A percentile compares a stretch with the other conserved stretches of the same genome.
phyloP scores from a whole-genome alignment of 192 early-diverging fungal species.

The Obelidium mucronatum region DNA sequence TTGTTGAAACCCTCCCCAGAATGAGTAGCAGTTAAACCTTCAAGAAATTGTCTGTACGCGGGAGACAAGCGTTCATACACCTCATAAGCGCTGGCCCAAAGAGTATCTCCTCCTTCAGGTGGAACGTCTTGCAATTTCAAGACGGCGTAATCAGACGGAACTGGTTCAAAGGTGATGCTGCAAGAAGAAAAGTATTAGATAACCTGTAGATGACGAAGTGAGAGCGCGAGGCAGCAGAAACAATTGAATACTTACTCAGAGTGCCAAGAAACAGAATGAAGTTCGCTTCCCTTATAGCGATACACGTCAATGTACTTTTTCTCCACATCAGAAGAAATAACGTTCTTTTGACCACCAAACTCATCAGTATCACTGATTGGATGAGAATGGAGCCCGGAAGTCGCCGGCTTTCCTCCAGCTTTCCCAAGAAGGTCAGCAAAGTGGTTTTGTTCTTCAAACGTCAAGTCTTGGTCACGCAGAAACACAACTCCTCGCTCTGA shows the following conservation, averaged over 20 bases:
- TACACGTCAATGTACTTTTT: not conserved
- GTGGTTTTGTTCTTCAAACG: constrained; percentile 60
- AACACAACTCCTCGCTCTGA: constrained; percentile 74
- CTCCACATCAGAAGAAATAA: constrained; percentile 19
- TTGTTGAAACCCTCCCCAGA: constrained; percentile 36
- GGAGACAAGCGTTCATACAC: constrained; percentile 54
- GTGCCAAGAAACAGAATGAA: constrained; percentile 21
- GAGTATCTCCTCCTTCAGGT: constrained; percentile 36
- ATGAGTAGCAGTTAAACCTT: constrained; percentile 67
- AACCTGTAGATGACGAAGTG: not conserved
- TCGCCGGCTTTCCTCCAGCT: constrained; percentile 15
- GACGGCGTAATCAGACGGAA: constrained; percentile 31
- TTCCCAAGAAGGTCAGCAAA: constrained; percentile 36
- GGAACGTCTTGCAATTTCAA: constrained; percentile 26
- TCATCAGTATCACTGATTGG: constrained; percentile 18
- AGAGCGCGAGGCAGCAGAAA: too few relatives aligned
- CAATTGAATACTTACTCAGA: constrained; percentile 30
- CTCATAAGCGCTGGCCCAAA: constrained; percentile 31
- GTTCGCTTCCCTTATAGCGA: not conserved
- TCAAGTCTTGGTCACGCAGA: too few relatives aligned
- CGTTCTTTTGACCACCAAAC: constrained; percentile 16
- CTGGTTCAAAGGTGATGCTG: constrained; percentile 33
- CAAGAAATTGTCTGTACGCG: constrained; percentile 60
- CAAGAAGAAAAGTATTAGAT: not conserved
- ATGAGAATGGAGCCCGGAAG: constrained; percentile 19